Evolutionary conservation across 2,329 filamentous ascomycete genomes (phyloP), one percentile per base, ranked within the genome.

Genomic region (Trichothecium sympodiale): DNA sequence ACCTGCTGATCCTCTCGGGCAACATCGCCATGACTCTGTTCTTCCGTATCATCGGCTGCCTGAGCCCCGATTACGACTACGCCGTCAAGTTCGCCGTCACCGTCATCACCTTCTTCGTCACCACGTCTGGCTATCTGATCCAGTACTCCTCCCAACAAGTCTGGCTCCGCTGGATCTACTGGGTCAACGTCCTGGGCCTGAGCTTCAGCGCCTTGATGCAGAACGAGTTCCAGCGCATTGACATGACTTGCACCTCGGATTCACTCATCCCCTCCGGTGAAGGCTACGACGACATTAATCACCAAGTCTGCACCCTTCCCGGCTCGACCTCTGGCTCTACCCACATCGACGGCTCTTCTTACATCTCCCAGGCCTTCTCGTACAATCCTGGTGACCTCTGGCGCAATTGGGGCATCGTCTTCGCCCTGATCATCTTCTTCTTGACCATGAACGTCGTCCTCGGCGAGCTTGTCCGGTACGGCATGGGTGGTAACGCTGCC

Each of bases 51-150:
- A 67, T 88, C 2, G 83, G 80, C 6, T 85, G 78, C 40, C 40
- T 83, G 10, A 86, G 80, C 40, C 81, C 83, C 0, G 82, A 86
- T 48, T 93, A 93, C 39, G 83, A 93, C 52, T 83, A 82, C 30
- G 87, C 87, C 3, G 83, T 88, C 56, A 88, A 88, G 54, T 80
- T 84, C 37, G 83, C 83, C 6, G 78, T 84, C 5, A 67, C 85
- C 1, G 71, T 86, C 35, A 86, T 94, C 43, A 88, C 83, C 0
- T 60, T 88, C n/a, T 85, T 88, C 46, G 75, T 91, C 17, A 65
- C 86, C 15, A 91, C 84, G 0, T 81, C 78, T 1, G 86, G 86
- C 4, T 94, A 91, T 56, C 61, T 93, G 29, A 89, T 94, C 40
- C 84, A 87, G 52, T 87, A 83, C 53, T 71, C 80, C 34, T 73